Evolutionary conservation across 257 asterid species (phyloP).

Genomic region (Anisodus acutangulus): DNA sequence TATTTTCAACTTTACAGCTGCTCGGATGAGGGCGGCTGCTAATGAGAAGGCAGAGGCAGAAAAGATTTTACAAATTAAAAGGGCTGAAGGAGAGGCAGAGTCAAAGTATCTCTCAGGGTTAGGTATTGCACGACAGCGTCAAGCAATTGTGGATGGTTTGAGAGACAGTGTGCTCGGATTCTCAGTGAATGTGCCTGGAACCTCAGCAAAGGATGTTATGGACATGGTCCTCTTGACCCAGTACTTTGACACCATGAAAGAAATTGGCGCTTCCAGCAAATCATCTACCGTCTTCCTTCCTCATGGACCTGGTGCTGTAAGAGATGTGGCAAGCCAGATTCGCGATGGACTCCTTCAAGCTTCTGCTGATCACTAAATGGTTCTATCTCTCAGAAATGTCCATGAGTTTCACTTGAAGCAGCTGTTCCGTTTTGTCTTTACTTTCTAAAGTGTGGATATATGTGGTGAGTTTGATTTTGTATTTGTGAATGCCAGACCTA

Average conservation of each 20-base stretch:
- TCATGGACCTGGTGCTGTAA: constrained; percentile 44
- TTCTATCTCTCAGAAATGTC: not conserved
- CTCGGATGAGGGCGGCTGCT: constrained; percentile 40
- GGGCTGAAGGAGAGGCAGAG: constrained; percentile 45
- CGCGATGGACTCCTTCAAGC: constrained; percentile 44
- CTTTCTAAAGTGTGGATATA: not conserved
- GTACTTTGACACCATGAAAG: constrained; percentile 46
- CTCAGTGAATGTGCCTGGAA: constrained; percentile 43
- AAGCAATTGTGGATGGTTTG: constrained; percentile 44
- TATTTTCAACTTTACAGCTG: constrained; percentile 31
- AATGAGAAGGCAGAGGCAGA: constrained; percentile 44
- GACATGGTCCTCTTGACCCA: constrained; percentile 44
- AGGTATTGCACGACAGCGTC: constrained; percentile 46
- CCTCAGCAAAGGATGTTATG: constrained; percentile 45
- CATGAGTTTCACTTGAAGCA: not conserved
- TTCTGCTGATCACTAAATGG: constrained; percentile 7
- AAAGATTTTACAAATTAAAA: constrained; percentile 39
- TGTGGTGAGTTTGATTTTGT: constrained; percentile 18
- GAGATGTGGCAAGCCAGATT: constrained; percentile 43
- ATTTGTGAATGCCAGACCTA: constrained; percentile 19
- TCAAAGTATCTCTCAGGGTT: constrained; percentile 37
- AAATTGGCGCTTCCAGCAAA: constrained; percentile 41
- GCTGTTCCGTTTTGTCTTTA: constrained; percentile 4
- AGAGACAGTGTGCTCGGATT: constrained; percentile 43
- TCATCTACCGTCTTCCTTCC: constrained; percentile 42